These are phyloP conservation scores for Blastocystis sp. DNA, from an alignment of 352 stramenopile genomes.

Conservation along the genomic window DNA sequence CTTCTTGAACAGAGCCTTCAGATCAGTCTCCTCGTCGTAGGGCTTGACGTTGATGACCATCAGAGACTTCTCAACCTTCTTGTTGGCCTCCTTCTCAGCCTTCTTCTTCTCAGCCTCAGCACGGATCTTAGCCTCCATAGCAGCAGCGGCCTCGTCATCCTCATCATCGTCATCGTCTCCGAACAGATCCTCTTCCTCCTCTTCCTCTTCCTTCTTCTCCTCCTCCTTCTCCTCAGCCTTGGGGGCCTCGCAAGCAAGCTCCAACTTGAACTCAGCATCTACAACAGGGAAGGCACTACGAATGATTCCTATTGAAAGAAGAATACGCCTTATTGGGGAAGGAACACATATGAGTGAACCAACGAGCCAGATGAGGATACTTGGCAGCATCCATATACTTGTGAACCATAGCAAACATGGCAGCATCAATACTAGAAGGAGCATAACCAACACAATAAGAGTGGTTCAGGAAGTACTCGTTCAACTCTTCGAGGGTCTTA, in stretches of 20 bases:
- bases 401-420: not conserved
- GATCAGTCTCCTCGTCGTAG: constrained; percentile 46
- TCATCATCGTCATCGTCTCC: constrained; percentile 24
- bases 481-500: constrained; percentile 36
- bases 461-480: constrained; percentile 39
- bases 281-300: not conserved
- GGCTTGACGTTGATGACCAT: constrained; percentile 48
- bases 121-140: constrained; percentile 44
- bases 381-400: constrained; percentile 12
- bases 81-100: constrained; percentile 17
- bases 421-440: not conserved
- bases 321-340: constrained; percentile 43
- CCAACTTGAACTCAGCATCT: not conserved
- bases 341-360: constrained; percentile 48
- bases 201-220: constrained; percentile 44
- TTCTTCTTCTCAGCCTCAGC: constrained; percentile 62
- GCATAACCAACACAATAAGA: constrained; percentile 35
- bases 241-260: not conserved
- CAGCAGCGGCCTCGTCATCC: constrained; percentile 41
- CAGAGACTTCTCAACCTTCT: constrained; percentile 1
- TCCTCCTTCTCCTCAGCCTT: constrained; percentile 34
- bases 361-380: constrained; percentile 55
- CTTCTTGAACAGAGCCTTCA: constrained; percentile 56
- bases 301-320: constrained; percentile 16
- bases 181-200: constrained; percentile 28